A percentile compares a stretch with the other conserved stretches of the same genome.
Conservation (phyloP, 345 rosid species). For the Eucalyptus pauciflora region DNA sequence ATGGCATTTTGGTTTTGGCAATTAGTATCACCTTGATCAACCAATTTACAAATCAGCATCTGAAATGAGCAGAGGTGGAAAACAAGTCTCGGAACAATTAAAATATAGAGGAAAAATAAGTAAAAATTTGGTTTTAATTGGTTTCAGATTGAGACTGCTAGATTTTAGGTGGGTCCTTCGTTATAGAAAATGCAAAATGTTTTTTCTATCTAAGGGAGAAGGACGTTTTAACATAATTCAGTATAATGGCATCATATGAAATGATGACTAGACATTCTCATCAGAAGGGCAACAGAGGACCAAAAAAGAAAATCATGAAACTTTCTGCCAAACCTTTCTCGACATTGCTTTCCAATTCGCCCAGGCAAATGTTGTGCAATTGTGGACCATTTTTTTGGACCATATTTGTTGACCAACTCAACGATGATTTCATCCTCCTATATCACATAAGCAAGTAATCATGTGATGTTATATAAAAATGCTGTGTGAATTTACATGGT, state of each 20-base stretch:
- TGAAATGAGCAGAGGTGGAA: neutral
- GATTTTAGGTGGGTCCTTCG: neutral
- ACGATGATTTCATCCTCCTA: slow-evolving; percentile 88
- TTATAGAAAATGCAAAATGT: neutral
- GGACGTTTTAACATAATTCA: neutral
- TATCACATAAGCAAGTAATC: neutral
- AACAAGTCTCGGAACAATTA: neutral
- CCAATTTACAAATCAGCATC: neutral
- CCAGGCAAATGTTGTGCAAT: slow-evolving; percentile 95
- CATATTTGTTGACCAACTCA: slow-evolving; percentile 71
- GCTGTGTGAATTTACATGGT: neutral
- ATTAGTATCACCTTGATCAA: neutral
- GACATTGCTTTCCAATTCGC: slow-evolving; percentile 96
- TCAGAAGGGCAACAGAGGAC: neutral
- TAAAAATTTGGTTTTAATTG: neutral
- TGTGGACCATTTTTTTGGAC: slow-evolving; percentile 98
- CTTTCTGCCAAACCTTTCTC: slow-evolving; percentile 59
- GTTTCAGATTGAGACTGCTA: neutral
- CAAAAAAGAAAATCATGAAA: neutral
- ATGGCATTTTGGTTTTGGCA: neutral
- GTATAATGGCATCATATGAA: neutral
- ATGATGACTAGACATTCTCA: neutral
- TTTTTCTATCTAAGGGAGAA: neutral
- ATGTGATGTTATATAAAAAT: neutral
- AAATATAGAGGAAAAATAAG: neutral